Evolutionary conservation across 495 filamentous ascomycete species (phyloP), one percentile per base, ranked within the genome.

Genomic region (Cairneyella variabilis): DNA sequence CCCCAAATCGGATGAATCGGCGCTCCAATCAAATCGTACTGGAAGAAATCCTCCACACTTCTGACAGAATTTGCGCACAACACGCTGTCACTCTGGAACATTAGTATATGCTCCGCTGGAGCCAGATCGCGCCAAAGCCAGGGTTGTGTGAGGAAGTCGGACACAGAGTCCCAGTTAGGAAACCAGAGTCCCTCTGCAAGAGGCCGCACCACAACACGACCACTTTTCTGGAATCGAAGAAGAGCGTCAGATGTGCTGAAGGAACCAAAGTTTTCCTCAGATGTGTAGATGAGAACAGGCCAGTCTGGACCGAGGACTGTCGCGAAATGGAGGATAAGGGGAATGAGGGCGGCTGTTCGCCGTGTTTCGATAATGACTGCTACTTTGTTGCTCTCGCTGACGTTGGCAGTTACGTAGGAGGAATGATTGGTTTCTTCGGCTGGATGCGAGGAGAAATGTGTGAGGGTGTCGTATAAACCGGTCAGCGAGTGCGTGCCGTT

Each of bases 231-330:
- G 38, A 40, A 36, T 8, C 60, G 51, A 1, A 28, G 6, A 9
- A 63, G 44, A 0, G 60, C 41, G 17, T 54, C 21, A 3, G 52
- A 59, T 1, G 51, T 55, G 36, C 30, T 46, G 43, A 63, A 59
- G 23, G 40, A 36, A 3, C 42, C 47, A 14, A 54, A 50, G 49
- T 52, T 56, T 20, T 58, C 54, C 3, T 46, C 37, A 9, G 30
- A 17, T 1, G 66, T 66, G 47, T 60, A 68, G 32, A 68, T 57
- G 3, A 66, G 44, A 1, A 69, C 36, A 17, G 62, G 58, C 66
- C 66, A 69, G 27, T 57, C 54, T 9, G 64, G 60, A 0, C 64
- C 64, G n/a, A 69, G 57, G 10, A 69, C 63, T n/a, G 63, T 28
- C n/a, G 48, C 46, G 55, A 69, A 69, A 42, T 69, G 66, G 1